Base-by-base conservation (phyloP, 2,329 filamentous ascomycete species). In the Alternaria tenuissima region DNA sequence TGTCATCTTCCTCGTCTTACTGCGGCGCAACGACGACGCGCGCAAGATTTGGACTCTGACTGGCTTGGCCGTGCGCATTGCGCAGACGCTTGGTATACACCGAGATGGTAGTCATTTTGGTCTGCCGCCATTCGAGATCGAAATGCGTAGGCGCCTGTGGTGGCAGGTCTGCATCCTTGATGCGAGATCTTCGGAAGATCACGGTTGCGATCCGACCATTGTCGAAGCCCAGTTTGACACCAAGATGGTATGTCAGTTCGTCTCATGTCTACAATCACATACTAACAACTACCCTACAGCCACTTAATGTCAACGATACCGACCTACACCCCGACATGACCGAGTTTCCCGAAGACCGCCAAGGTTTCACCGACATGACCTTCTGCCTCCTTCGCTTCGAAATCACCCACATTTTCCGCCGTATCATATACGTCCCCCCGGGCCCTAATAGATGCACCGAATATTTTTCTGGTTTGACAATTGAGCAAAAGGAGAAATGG, bases 131-230 rank as follows among this genome's bases (percentile, higher is more conserved):
- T 90, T 87, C 65, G 85, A 89, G 55, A 81, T 85, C 4, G 87
- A 89, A 70, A 86, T 87, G 79, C 80, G 86, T 20, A 80, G 87
- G 60, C 79, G 87, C 30, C 75, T 87, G 6, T 89, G 87, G 87
- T 89, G 86, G 84, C 83, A 86, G 60, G 73, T 88, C 0, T 82
- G 83, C 65, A 79, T 88, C 14, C 76, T 90, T 0, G 88, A 91
- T 69, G 81, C 83, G 3, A 79, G 88, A 60, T 82, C 87, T 1
- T 85, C 86, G 0, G 88, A 90, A 68, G 86, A 89, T 59, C 86
- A 89, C 68, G 87, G 87, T 0, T 86, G 85, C 22, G 87, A 89
- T 60, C 84, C 87, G 3, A 86, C 84, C 0, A 88, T 90, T 42
- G 74, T 82, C 2, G 81, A 86, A 49, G 81, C 84, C 12, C 83